Conservation (phyloP, 2,329 filamentous ascomycete genomes). For the Aspergillus pseudoterreus region DNA sequence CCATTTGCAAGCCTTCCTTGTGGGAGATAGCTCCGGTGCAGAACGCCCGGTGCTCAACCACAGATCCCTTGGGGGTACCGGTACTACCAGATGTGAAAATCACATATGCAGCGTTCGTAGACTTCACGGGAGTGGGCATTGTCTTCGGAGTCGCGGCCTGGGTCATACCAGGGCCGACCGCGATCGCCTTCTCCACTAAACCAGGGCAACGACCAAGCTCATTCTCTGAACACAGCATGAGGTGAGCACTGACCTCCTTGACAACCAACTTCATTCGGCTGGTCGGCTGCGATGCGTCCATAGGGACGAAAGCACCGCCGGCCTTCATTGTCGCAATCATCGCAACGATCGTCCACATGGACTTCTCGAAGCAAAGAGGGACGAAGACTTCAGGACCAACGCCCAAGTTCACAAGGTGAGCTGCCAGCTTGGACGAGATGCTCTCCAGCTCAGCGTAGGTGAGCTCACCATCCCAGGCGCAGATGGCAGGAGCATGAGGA, state of each 20-base stretch:
- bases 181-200: constrained; percentile 18
- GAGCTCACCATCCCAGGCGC: background rate
- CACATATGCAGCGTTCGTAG: constrained; percentile 45
- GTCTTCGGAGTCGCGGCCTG: constrained; percentile 4
- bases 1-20: constrained; percentile 41
- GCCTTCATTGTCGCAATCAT: constrained; percentile 38
- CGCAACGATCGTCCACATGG: constrained; percentile 37
- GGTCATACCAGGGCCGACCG: constrained; percentile 8
- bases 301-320: constrained; percentile 37
- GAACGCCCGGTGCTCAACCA: constrained; percentile 54
- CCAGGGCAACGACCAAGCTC: constrained; percentile 14
- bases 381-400: constrained; percentile 13
- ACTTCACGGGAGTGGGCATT: constrained; percentile 4
- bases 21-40: constrained; percentile 49
- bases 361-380: constrained; percentile 7
- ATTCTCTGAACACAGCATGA: constrained; percentile 28
- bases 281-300: constrained; percentile 35
- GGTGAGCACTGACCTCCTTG: constrained; percentile 26
- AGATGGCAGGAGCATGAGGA: constrained; percentile 6
- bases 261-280: constrained; percentile 31
- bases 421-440: constrained; percentile 9
- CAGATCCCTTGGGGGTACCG: constrained; percentile 48
- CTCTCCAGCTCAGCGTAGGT: constrained; percentile 6
- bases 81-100: constrained; percentile 46
- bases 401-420: constrained; percentile 8